A percentile compares a stretch with the other conserved stretches of the same genome.
These are phyloP conservation scores for Cadophora sp. DNA, from an alignment of 2,329 filamentous ascomycete species.

Conservation along the genomic window DNA sequence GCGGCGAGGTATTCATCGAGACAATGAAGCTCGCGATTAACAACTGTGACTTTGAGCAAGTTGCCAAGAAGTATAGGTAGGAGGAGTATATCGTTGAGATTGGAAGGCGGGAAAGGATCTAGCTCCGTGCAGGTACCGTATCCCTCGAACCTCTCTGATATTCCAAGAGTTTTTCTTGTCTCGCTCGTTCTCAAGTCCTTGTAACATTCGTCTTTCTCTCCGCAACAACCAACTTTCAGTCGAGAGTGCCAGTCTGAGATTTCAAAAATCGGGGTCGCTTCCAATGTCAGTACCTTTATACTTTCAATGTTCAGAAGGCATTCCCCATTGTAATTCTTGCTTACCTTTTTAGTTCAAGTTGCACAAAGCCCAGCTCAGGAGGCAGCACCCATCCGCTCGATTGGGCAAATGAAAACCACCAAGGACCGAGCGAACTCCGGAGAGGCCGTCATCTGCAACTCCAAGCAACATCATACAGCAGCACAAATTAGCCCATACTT, in stretches of 20 bases:
- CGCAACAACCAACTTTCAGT: not conserved
- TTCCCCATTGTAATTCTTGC: not conserved
- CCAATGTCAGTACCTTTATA: not conserved
- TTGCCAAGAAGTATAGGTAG: not conserved
- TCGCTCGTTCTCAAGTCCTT: not conserved
- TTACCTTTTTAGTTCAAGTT: constrained; percentile 5
- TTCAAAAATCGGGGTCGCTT: not conserved
- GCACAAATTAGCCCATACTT: not conserved
- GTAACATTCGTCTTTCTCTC: not conserved
- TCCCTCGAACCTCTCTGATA: not conserved
- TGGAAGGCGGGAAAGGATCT: not conserved
- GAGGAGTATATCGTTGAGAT: constrained; percentile 6
- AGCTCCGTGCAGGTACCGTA: not conserved
- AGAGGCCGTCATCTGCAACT: too few species aligned
- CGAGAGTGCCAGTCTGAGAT: too few species aligned
- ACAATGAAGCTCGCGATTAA: not conserved
- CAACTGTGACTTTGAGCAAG: not conserved
- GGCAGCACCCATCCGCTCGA: constrained; percentile 3
- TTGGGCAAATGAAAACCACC: constrained; percentile 11
- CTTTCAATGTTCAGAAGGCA: not conserved
- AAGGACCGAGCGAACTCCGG: not conserved
- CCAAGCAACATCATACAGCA: not conserved
- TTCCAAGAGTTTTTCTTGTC: not conserved
- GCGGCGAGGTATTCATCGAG: not conserved
- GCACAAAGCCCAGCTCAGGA: not conserved